These are phyloP conservation scores for Pycnococcus provasolii DNA, from an alignment of 139 green algal genomes.

Conservation along the genomic window DNA sequence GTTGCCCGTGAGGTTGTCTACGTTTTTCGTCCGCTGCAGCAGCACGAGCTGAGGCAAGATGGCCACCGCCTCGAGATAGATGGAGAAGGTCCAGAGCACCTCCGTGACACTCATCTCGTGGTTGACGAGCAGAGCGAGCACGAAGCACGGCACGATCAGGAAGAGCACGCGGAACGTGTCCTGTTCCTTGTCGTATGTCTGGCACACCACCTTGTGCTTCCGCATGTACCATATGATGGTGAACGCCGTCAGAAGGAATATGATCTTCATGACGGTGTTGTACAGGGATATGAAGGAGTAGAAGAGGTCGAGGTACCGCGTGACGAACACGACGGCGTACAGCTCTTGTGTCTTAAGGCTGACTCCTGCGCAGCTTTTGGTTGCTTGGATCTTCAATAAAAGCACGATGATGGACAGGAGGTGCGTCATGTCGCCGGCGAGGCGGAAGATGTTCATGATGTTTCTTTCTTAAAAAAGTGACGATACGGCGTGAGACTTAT, in stretches of 20 bases:
- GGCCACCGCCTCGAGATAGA: conserved; percentile 95
- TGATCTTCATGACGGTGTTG: conserved; percentile 97
- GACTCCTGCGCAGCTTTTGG: conserved; percentile 70
- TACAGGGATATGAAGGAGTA: conserved; percentile 88
- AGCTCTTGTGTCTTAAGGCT: conserved; percentile 96
- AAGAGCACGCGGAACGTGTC: conserved; percentile 91
- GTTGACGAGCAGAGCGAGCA: conserved; percentile 71
- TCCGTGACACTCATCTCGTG: conserved; percentile 62
- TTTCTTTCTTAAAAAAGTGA: no score
- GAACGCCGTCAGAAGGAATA: conserved; percentile 72
- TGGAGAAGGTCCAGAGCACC: conserved; percentile 97
- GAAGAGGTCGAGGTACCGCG: conserved; percentile 93
- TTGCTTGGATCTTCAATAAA: conserved; percentile 89
- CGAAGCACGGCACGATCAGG: conserved; percentile 57
- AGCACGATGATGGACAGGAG: conserved; percentile 79
- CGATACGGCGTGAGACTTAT: no score
- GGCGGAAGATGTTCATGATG: no score
- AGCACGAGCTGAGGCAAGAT: conserved; percentile 96
- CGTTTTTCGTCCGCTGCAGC: conserved; percentile 94
- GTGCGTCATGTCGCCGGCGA: conserved; percentile 87
- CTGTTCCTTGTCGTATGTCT: conserved; percentile 91
- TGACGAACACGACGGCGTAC: conserved; percentile 89
- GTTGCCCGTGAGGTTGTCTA: conserved; percentile 98
- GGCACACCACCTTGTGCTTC: conserved; percentile 66
- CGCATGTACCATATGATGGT: conserved; percentile 90